Percentiles rank a stretch among this genome's conserved stretches.
phyloP scores from a whole-genome alignment of 2,329 filamentous ascomycete genomes.

The Claviceps purpurea region DNA sequence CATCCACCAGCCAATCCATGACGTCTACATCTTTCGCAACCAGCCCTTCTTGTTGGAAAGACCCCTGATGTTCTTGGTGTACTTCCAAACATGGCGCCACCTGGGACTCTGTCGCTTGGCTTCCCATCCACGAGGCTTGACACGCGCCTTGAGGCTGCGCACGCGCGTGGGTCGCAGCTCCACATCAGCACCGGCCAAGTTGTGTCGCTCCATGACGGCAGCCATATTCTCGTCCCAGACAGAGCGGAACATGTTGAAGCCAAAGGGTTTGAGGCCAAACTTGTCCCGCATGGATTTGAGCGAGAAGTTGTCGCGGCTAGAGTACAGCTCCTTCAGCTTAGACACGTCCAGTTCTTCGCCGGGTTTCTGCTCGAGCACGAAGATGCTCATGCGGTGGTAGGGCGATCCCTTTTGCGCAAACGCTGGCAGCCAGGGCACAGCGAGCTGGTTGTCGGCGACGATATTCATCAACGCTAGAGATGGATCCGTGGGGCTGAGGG shows the following conservation, averaged over 20 bases:
- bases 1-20: neutral
- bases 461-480: conserved; percentile 53
- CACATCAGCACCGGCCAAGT: conserved; percentile 61
- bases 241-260: conserved; percentile 76
- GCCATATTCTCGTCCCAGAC: conserved; percentile 81
- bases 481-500: conserved; percentile 37
- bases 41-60: conserved; percentile 29
- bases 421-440: conserved; percentile 71
- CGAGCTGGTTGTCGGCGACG: conserved; percentile 48
- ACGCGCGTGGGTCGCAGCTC: conserved; percentile 76
- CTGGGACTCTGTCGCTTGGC: conserved; percentile 51
- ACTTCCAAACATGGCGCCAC: conserved; percentile 52
- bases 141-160: conserved; percentile 49
- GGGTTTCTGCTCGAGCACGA: conserved; percentile 67
- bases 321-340: conserved; percentile 39
- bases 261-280: conserved; percentile 57
- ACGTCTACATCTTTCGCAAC: conserved; percentile 25
- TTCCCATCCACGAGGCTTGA: conserved; percentile 51
- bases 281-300: conserved; percentile 62
- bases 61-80: conserved; percentile 43
- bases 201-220: conserved; percentile 72
- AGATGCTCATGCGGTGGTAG: conserved; percentile 78
- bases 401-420: conserved; percentile 80
- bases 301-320: conserved; percentile 52
- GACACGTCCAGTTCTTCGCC: conserved; percentile 43